Evolutionary conservation across 202 grass and related monocot genomes (phyloP).

Genomic region (Alloteropsis angusta): DNA sequence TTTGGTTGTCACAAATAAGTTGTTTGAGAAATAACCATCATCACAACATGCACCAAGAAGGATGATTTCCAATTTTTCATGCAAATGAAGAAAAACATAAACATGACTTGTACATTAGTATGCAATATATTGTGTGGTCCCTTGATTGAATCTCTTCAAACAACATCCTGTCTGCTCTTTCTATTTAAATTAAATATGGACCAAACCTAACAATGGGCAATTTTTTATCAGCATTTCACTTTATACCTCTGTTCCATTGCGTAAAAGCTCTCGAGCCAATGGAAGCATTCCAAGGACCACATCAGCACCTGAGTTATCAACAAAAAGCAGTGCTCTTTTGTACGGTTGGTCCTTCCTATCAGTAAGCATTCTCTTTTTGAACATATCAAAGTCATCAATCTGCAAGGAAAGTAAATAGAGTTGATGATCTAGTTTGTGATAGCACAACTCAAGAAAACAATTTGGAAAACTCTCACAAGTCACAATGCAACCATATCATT

Average conservation of each 20-base stretch:
- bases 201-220: background rate
- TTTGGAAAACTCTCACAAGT: constrained; percentile 7
- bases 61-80: background rate
- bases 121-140: background rate
- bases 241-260: constrained; percentile 77
- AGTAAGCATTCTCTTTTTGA: constrained; percentile 84
- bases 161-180: background rate
- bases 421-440: constrained; percentile 5
- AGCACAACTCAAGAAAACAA: background rate
- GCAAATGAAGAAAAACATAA: background rate
- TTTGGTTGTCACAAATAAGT: background rate
- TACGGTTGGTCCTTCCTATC: constrained; percentile 69
- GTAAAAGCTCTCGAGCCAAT: constrained; percentile 79
- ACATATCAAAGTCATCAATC: constrained; percentile 92
- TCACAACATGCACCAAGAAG: background rate
- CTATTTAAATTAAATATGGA: constrained; percentile 6
- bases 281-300: constrained; percentile 97
- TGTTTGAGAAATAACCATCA: background rate
- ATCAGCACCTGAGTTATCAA: constrained; percentile 98
- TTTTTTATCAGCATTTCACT: background rate
- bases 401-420: constrained; percentile 34
- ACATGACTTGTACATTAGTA: background rate
- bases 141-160: constrained; percentile 10
- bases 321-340: constrained; percentile 93
- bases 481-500: background rate